Conservation (phyloP, 2,329 filamentous ascomycete genomes). For the Acrodontium crateriforme region DNA sequence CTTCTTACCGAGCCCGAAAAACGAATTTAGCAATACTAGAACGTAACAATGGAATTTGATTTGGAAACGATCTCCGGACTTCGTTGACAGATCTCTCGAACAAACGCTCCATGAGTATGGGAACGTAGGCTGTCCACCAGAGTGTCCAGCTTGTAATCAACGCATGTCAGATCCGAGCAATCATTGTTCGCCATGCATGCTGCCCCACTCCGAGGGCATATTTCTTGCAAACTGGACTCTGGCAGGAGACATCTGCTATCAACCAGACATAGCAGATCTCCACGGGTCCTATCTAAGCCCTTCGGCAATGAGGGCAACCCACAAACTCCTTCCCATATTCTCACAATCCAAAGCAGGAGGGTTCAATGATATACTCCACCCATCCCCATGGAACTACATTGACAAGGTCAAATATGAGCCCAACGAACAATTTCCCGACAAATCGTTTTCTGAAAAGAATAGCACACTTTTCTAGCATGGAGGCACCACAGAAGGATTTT, state of each 20-base stretch:
- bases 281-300: conserved; percentile 61
- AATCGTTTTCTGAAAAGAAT: conserved; percentile 46
- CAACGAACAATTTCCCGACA: conserved; percentile 38
- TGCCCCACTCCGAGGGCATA: conserved; percentile 51
- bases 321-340: conserved; percentile 59
- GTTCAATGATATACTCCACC: conserved; percentile 66
- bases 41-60: no score
- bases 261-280: conserved; percentile 60
- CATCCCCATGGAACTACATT: conserved; percentile 48
- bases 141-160: conserved; percentile 44
- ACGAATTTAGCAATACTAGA: no score
- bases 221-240: conserved; percentile 53
- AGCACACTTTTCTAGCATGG: conserved; percentile 63
- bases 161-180: conserved; percentile 50
- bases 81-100: no score
- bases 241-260: conserved; percentile 56
- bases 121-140: conserved; percentile 44
- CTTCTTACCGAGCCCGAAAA: no score
- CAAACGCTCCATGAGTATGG: conserved; percentile 29
- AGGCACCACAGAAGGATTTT: conserved; percentile 43
- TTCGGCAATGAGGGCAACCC: conserved; percentile 46
- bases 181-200: conserved; percentile 50
- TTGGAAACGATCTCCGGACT: no score
- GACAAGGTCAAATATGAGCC: conserved; percentile 42
- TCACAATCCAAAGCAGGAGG: conserved; percentile 58